Percentiles rank a stretch among this genome's conserved stretches.
Conservation (phyloP, 2,329 filamentous ascomycete genomes). For the Pseudocercospora vitis region DNA sequence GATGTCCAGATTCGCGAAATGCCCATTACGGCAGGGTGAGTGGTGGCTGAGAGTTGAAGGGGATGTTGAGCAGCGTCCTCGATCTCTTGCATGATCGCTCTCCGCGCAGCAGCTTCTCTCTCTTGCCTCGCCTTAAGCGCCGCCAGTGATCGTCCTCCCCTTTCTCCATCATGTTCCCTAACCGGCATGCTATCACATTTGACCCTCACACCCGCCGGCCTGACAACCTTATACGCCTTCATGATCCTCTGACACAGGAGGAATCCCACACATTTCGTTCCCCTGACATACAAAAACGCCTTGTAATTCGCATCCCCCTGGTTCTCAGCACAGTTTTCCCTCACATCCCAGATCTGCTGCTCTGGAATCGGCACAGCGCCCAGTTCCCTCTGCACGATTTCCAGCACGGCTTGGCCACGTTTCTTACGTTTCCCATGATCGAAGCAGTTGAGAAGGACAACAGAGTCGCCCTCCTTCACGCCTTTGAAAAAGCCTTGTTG, state of each 20-base stretch:
- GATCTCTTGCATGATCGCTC: slow-evolving; percentile 13
- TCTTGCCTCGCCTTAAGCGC: slow-evolving; percentile 30
- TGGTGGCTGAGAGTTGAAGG: slow-evolving; percentile 25
- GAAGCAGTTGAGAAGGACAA: slow-evolving; percentile 59
- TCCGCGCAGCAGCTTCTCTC: slow-evolving; percentile 19
- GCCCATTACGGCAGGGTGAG: slow-evolving; percentile 53
- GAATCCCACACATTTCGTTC: slow-evolving; percentile 62
- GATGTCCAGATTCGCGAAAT: slow-evolving; percentile 68
- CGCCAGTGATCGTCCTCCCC: slow-evolving; percentile 17
- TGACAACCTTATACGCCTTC: slow-evolving; percentile 55
- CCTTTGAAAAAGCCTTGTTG: slow-evolving; percentile 22
- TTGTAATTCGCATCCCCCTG: slow-evolving; percentile 52
- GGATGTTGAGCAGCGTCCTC: slow-evolving; percentile 22
- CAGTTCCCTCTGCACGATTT: slow-evolving; percentile 63
- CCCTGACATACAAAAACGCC: slow-evolving; percentile 61
- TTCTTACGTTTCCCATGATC: slow-evolving; percentile 54
- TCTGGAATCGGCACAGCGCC: slow-evolving; percentile 61
- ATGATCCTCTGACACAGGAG: slow-evolving; percentile 62
- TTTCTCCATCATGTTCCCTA: slow-evolving; percentile 23
- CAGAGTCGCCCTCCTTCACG: slow-evolving; percentile 45
- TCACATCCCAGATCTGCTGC: slow-evolving; percentile 55
- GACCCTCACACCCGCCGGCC: slow-evolving; percentile 14
- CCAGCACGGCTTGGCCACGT: slow-evolving; percentile 55
- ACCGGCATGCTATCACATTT: slow-evolving; percentile 18
- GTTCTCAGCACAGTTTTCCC: slow-evolving; percentile 41